A percentile compares a stretch with the other conserved stretches of the same genome.
Conservation (phyloP, 139 green algal species). For the Desmodesmus armatus region DNA sequence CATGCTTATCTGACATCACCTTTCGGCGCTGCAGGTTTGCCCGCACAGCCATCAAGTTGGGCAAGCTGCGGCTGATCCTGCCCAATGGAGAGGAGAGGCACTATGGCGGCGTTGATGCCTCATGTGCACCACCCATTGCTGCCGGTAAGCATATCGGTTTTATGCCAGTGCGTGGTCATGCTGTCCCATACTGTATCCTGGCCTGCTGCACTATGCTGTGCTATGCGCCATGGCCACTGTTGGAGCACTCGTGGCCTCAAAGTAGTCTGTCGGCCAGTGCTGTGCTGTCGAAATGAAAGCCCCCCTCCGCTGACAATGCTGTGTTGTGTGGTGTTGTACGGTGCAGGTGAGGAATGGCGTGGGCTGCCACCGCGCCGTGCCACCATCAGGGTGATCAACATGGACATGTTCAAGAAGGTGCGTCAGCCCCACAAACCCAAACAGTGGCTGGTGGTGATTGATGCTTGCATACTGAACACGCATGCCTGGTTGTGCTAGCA, state of each 20-base stretch:
- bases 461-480: too few species aligned
- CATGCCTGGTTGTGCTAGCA: too few species aligned
- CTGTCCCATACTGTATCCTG: neutral
- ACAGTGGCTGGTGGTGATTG: too few species aligned
- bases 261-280: too few species aligned
- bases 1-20: too few species aligned
- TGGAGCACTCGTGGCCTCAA: neutral
- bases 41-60: slow-evolving; percentile 59
- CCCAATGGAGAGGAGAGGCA: slow-evolving; percentile 82
- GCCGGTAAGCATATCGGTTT: too few species aligned
- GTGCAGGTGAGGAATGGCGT: slow-evolving; percentile 73
- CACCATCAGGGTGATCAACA: slow-evolving; percentile 79
- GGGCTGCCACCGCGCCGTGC: slow-evolving; percentile 58
- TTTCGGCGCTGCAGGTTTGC: slow-evolving; percentile 75
- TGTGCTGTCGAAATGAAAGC: neutral
- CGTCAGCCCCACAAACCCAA: too few species aligned
- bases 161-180: slow-evolving; percentile 4
- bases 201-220: neutral
- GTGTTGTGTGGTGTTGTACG: neutral
- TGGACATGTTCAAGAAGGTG: slow-evolving; percentile 81
- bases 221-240: neutral
- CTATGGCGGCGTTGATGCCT: slow-evolving; percentile 66
- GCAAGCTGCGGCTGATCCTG: slow-evolving; percentile 85
- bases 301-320: neutral
- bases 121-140: too few species aligned